Evolutionary conservation across 371 early-diverging fungal genomes (phyloP), one percentile per base, ranked within the genome.

Genomic region (Apophysomyces variabilis): DNA sequence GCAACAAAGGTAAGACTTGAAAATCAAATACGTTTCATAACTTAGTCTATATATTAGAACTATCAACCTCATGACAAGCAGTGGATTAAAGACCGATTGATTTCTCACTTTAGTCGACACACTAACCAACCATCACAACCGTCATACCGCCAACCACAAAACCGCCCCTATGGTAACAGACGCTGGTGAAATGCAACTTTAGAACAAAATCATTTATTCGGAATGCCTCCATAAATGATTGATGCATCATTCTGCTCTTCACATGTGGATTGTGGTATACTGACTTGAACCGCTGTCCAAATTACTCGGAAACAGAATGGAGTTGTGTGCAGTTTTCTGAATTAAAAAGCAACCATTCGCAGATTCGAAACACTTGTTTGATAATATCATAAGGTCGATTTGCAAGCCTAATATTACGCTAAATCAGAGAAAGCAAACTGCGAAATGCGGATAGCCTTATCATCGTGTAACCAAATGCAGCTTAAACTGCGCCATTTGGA

Each of bases 71-170:
- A 70, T 32, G 75, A 82, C 61, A 82, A 74, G 65, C 75, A 74
- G 36, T 82, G 83, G 83, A 77, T 82, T 54, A 82, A 82, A 41
- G 78, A 79, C 8, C 64, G 72, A n/a, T 45, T 82, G 21, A 63
- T 82, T 61, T 66, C 72, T 16, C 79, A 82, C 71, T 77, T 82
- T 43, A 79, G 80, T 32, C 72, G 69, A 41, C 68, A 72, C 13
- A 58, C 60, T 54, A 38, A 44, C 21, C 41, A 58, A n/a, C 62
- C 68, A 26, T 56, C 68, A 14, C 68, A 47, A 66, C 59, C 45
- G 38, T 62, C 50, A 44, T 57, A 66, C 9, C 47, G 60, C 13
- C 61, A 39, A 26, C 58, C 37, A 60, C 66, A 61, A 43, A 16
- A 50, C 11, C 54, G 45, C 21, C 54, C 16, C 21, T 26, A 50